Percentiles rank a stretch among this genome's conserved stretches.
phyloP scores from a whole-genome alignment of 176 grass and related monocot genomes.

The Panicum miliaceum region DNA sequence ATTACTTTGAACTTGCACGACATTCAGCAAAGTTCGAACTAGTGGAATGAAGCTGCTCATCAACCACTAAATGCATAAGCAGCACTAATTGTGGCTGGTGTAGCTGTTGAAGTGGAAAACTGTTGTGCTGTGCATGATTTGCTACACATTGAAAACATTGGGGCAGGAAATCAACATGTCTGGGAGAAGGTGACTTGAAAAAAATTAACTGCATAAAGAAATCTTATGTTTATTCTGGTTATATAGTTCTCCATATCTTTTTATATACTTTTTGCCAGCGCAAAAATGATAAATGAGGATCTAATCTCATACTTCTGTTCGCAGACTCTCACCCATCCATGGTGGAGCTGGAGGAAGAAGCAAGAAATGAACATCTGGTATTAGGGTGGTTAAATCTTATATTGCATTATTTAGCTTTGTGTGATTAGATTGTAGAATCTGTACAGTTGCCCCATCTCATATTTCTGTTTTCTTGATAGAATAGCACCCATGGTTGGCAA shows the following conservation, averaged over 20 bases:
- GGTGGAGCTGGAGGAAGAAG: constrained; percentile 59
- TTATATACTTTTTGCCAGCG: constrained; percentile 27
- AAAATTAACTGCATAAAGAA: constrained; percentile 14
- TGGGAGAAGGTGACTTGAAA: neutral
- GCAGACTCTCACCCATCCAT: constrained; percentile 52
- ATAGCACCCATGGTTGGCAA: constrained; percentile 57
- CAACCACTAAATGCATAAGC: neutral
- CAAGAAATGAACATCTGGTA: constrained; percentile 65
- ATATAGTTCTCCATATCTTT: neutral
- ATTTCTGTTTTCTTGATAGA: constrained; percentile 62
- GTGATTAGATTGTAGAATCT: constrained; percentile 5
- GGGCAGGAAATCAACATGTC: constrained; percentile 1
- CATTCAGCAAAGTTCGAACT: neutral
- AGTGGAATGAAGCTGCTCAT: constrained; percentile 8
- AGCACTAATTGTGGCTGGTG: neutral
- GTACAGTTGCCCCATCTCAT: constrained; percentile 25
- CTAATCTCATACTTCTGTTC: constrained; percentile 32
- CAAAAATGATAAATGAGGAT: constrained; percentile 25
- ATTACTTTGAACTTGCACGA: neutral
- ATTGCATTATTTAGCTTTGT: constrained; percentile 18
- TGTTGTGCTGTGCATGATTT: constrained; percentile 22
- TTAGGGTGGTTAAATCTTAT: constrained; percentile 26
- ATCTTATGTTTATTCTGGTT: constrained; percentile 8
- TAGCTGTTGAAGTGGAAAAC: neutral
- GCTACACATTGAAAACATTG: constrained; percentile 25